A percentile compares a stretch with the other conserved stretches of the same genome.
These are phyloP conservation scores for Micractinium conductrix DNA, from an alignment of 139 green algal genomes.

Conservation along the genomic window DNA sequence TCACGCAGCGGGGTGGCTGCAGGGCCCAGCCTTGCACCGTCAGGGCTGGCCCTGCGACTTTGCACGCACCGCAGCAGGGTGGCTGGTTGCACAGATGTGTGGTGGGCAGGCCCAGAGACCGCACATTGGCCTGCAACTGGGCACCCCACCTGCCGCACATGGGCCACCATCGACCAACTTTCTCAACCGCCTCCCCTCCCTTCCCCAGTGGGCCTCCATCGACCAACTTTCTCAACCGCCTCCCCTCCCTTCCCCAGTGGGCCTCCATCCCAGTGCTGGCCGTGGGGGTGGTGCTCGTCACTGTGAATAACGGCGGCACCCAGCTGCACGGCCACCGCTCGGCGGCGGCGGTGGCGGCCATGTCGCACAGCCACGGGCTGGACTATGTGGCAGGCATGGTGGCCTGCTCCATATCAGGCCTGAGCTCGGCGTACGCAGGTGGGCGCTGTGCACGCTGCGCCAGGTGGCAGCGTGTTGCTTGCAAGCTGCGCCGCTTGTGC, in stretches of 20 bases:
- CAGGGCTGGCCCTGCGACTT: too few species aligned
- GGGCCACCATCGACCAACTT: too few species aligned
- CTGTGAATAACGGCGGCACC: conserved; percentile 46
- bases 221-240: too few species aligned
- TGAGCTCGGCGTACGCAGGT: conserved; percentile 66
- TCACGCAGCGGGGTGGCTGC: not conserved
- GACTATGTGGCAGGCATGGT: conserved; percentile 52
- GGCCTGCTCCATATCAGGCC: conserved; percentile 54
- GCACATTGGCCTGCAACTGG: too few species aligned
- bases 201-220: not conserved
- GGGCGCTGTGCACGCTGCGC: too few species aligned
- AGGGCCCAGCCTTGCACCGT: not conserved
- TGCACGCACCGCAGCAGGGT: too few species aligned
- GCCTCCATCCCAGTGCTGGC: conserved; percentile 62
- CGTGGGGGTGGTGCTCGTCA: conserved; percentile 60
- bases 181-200: not conserved
- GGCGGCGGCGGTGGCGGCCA: not conserved
- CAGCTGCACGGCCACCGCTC: not conserved
- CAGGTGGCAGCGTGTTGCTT: too few species aligned
- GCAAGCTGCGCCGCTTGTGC: too few species aligned
- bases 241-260: conserved; percentile 42
- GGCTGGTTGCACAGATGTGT: too few species aligned
- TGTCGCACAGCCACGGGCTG: conserved; percentile 2
- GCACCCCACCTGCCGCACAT: not conserved
- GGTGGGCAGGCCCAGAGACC: too few species aligned